phyloP scores from a whole-genome alignment of 306 rosid species.

The Rubus idaeus region DNA sequence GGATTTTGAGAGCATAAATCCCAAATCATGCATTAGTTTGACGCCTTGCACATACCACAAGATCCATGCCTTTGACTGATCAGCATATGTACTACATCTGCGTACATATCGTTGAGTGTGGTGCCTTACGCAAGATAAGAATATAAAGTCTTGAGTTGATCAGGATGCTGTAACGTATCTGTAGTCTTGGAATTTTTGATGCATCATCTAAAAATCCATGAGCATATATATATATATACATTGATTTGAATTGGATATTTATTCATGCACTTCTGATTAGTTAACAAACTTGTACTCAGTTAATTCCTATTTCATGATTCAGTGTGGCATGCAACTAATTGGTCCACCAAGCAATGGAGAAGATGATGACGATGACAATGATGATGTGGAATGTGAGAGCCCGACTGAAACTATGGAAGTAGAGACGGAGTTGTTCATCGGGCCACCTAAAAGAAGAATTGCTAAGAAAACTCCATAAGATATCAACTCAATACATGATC shows the following conservation, averaged over 20 bases:
- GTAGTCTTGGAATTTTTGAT: background rate
- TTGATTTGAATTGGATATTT: too few species aligned
- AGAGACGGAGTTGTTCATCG: constrained; percentile 78
- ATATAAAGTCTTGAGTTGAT: background rate
- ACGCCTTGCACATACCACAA: background rate
- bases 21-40: background rate
- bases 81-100: background rate
- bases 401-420: constrained; percentile 38
- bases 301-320: constrained; percentile 11
- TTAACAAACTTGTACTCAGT: background rate
- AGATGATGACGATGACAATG: background rate
- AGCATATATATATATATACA: too few species aligned
- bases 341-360: constrained; percentile 13
- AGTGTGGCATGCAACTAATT: constrained; percentile 40
- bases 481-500: background rate
- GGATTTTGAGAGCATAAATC: background rate
- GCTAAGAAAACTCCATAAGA: background rate
- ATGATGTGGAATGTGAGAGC: background rate
- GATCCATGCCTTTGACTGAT: background rate
- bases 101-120: too few species aligned
- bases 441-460: constrained; percentile 49
- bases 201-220: background rate
- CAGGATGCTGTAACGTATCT: background rate
- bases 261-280: too few species aligned
- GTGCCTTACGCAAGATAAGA: background rate